phyloP scores from a whole-genome alignment of 805 yeast genomes.

The Wickerhamiella spandovensis region DNA sequence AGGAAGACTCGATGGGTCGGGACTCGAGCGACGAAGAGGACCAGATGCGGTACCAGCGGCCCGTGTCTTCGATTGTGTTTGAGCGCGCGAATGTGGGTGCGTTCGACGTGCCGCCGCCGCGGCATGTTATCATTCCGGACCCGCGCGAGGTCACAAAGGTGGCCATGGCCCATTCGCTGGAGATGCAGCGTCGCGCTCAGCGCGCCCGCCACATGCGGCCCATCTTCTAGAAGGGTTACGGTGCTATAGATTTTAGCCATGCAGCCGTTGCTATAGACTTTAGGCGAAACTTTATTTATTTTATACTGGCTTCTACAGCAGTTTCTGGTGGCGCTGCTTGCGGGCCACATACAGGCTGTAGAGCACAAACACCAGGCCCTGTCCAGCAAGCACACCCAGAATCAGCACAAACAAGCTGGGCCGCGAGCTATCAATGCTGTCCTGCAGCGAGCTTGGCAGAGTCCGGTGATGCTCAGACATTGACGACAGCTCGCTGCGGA shows the following conservation, averaged over 20 bases:
- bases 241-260: too few relatives aligned
- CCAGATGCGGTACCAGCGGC: conserved; percentile 8
- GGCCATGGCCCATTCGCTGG: conserved; percentile 1
- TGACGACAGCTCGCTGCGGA: neutral
- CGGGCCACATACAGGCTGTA: conserved; percentile 5
- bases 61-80: conserved; percentile 11
- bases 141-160: conserved; percentile 12
- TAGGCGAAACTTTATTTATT: too few relatives aligned
- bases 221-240: neutral
- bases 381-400: conserved; percentile 2
- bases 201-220: neutral
- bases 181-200: conserved; percentile 1
- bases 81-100: conserved; percentile 15
- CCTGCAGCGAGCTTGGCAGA: neutral
- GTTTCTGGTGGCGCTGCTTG: conserved; percentile 8
- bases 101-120: conserved; percentile 16
- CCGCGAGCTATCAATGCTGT: neutral
- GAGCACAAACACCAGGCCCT: conserved; percentile 3
- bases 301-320: conserved; percentile 1
- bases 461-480: neutral
- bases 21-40: conserved; percentile 16
- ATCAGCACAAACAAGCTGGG: neutral
- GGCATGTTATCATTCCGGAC: conserved; percentile 17
- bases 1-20: conserved; percentile 11
- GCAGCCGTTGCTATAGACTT: too few relatives aligned